Base-by-base conservation (phyloP, 2,329 filamentous ascomycete genomes). In the Xylaria sp. region DNA sequence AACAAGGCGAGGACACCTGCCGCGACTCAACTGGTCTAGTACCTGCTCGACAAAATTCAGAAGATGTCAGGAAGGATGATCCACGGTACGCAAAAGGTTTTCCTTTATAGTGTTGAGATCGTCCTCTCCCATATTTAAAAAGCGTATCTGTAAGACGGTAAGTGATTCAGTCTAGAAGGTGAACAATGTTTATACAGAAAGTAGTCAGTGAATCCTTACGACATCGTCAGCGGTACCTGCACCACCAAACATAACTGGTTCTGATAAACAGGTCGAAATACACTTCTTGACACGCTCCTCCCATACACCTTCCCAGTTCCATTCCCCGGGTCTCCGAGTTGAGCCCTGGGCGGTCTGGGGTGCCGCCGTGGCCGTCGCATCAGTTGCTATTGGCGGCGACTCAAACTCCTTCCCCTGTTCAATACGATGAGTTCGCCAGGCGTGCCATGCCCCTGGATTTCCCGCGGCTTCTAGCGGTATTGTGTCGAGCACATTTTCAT, bases 261-360 rank as follows among this genome's bases (percentile, higher is more conserved):
- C 95, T 0, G 93, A 92, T 59, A 94, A 82, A 76, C 94, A 97
- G 10, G 88, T 86, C 60, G 91, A 88, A 52, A 98, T 88, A 20
- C 92, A 92, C 79, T 91, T 92, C 80, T 89, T 91, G 0, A 97
- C 94, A 64, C 95, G 88, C 72, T 94, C 91, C 78, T 97, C 93
- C 95, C 95, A 99, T 0, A 98, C 95, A 0, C 95, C 94, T 76
- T 97, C 94, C 95, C 95, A 98, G 78, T 97, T 97, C 95, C 95
- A 98, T 75, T 97, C 92, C 7, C 92, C 92, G 0, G 94, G 94
- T 59, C 87, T 85, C 69, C 90, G 82, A 43, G 80, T 76, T 18
- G 77, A 68, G 9, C 68, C 73, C n/a, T 67, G 56, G 2, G 67
- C 57, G 8, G 69, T 59, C 7, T 64, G 31, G 2, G 64, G 43